These are phyloP conservation scores for Echinosophora koreensis DNA, from an alignment of 306 rosid genomes.

Conservation along the genomic window DNA sequence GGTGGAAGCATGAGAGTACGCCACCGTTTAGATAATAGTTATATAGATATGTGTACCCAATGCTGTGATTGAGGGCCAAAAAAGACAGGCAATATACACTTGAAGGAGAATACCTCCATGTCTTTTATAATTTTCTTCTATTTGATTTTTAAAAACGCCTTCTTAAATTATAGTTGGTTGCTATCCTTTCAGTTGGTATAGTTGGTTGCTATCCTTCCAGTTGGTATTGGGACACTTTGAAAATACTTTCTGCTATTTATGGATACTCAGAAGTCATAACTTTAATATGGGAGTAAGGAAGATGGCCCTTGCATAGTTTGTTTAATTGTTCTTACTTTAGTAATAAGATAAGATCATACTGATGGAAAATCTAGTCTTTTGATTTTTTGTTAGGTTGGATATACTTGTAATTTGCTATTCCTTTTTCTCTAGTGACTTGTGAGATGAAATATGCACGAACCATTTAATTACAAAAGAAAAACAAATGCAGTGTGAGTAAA, in stretches of 20 bases:
- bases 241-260: background rate
- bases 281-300: background rate
- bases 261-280: background rate
- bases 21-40: background rate
- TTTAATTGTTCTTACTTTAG: background rate
- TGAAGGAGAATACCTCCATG: background rate
- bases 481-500: slow-evolving; percentile 9
- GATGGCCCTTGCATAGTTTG: background rate
- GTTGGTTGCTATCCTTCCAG: background rate
- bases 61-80: background rate
- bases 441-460: background rate
- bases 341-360: background rate
- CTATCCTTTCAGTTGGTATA: background rate
- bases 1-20: background rate
- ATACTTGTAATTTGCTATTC: background rate
- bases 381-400: background rate
- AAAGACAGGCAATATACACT: background rate
- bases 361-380: slow-evolving; percentile 1
- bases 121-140: background rate
- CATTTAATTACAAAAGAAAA: background rate
- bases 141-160: background rate
- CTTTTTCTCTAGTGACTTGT: slow-evolving; percentile 4
- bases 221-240: background rate
- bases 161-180: background rate
- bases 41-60: background rate